Conservation (phyloP, 2,329 filamentous ascomycete species). For the Fusarium sp. region DNA sequence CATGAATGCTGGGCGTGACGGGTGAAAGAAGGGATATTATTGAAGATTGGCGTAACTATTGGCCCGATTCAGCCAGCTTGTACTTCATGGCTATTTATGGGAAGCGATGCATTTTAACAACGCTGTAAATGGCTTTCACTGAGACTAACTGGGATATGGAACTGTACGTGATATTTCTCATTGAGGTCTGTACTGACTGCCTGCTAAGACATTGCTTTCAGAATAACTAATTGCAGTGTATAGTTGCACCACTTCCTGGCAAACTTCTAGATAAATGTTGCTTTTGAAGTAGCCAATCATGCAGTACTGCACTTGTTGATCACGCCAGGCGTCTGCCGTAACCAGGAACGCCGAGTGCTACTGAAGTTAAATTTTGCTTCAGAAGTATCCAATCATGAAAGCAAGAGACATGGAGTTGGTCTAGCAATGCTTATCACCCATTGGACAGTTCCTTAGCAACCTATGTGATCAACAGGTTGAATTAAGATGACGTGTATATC, state of each 20-base stretch:
- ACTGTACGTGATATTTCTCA: not conserved
- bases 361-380: not conserved
- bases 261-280: not conserved
- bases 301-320: not conserved
- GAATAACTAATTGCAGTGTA: not conserved
- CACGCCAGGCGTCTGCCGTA: not conserved
- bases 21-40: not conserved
- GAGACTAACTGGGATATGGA: not conserved
- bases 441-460: not conserved
- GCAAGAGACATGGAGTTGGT: not conserved
- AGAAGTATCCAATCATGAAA: not conserved
- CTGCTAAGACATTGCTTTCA: not conserved
- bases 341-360: not conserved
- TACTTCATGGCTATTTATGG: not conserved
- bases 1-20: not conserved
- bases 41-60: not conserved
- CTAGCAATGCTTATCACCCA: not conserved
- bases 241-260: not conserved
- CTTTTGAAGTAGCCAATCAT: not conserved
- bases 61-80: not conserved
- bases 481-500: not conserved
- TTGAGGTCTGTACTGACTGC: not conserved
- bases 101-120: not conserved
- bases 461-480: not conserved
- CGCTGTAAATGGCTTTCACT: not conserved